Evolutionary conservation across 192 early-diverging fungal genomes (phyloP).

Genomic region (Backusella liffmaniae): DNA sequence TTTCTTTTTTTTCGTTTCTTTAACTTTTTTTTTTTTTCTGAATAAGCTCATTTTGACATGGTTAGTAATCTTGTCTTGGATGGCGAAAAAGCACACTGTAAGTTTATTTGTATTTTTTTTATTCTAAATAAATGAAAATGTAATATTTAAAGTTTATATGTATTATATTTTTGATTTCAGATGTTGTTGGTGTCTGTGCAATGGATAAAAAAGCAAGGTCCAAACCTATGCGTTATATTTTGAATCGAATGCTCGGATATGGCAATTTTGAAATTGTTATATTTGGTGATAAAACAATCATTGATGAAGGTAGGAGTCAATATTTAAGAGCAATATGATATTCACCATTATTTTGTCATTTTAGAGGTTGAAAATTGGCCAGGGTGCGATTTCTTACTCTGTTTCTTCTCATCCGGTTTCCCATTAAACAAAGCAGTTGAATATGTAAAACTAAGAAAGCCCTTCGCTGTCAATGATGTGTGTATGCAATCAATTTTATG

Average conservation of each 20-base stretch:
- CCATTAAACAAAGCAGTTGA: conserved; percentile 91
- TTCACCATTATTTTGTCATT: not conserved
- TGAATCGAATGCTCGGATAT: conserved; percentile 64
- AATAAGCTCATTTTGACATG: conserved; percentile 5
- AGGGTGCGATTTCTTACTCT: conserved; percentile 91
- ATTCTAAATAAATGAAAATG: not conserved
- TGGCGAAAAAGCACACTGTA: conserved; percentile 6
- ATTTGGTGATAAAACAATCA: conserved; percentile 96
- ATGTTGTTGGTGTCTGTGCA: conserved; percentile 83
- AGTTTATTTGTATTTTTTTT: not conserved
- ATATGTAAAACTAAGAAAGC: conserved; percentile 79
- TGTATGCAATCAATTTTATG: conserved; percentile 84
- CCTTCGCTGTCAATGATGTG: conserved; percentile 92
- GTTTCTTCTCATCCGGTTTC: conserved; percentile 94
- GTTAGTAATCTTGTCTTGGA: not conserved
- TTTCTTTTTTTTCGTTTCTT: not conserved
- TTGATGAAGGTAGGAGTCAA: conserved; percentile 75
- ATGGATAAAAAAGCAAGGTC: conserved; percentile 95
- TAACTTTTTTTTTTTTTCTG: not conserved
- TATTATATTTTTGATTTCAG: conserved; percentile 21
- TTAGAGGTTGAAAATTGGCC: conserved; percentile 87
- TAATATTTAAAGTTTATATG: not conserved
- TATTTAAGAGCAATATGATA: not conserved
- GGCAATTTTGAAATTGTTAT: conserved; percentile 82
- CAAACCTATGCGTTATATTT: conserved; percentile 94